phyloP scores from a whole-genome alignment of 2,329 filamentous ascomycete genomes.

The Dactylonectria macrodidyma region DNA sequence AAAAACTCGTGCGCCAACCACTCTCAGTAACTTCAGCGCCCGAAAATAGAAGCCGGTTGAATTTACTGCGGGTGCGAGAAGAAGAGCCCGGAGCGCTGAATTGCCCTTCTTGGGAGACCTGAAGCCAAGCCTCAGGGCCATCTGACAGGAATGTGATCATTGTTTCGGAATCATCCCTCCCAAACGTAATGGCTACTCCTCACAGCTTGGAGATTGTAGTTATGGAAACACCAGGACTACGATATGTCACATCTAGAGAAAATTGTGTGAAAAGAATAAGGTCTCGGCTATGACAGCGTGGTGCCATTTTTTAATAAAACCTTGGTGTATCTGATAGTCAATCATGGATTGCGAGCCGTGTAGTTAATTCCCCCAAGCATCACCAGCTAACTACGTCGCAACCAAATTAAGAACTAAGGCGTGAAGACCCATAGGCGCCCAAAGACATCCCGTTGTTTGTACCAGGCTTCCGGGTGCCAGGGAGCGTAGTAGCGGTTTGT shows the following conservation, averaged over 20 bases:
- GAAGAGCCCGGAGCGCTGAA: neutral
- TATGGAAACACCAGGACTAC: neutral
- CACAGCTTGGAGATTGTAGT: too few species aligned
- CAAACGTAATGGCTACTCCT: neutral
- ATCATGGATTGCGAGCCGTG: conserved; percentile 6
- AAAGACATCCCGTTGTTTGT: neutral
- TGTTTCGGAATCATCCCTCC: too few species aligned
- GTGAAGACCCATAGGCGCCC: neutral
- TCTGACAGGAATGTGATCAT: conserved; percentile 3
- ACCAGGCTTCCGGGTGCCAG: neutral
- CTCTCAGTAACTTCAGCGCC: neutral
- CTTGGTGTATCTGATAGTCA: neutral
- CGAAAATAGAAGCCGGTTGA: neutral
- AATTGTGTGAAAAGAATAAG: neutral
- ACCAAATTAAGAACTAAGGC: conserved; percentile 11
- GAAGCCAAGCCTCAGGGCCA: neutral
- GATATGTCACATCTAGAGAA: neutral
- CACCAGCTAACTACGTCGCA: conserved; percentile 1
- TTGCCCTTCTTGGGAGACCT: neutral
- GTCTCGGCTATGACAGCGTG: conserved; percentile 1
- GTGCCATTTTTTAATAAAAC: conserved; percentile 7
- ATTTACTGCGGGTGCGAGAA: neutral
- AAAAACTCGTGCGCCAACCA: neutral
- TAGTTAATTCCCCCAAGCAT: conserved; percentile 1
- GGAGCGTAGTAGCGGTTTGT: neutral